phyloP scores from a whole-genome alignment of 129 eudicot species.

The Tanacetum coccineum region DNA sequence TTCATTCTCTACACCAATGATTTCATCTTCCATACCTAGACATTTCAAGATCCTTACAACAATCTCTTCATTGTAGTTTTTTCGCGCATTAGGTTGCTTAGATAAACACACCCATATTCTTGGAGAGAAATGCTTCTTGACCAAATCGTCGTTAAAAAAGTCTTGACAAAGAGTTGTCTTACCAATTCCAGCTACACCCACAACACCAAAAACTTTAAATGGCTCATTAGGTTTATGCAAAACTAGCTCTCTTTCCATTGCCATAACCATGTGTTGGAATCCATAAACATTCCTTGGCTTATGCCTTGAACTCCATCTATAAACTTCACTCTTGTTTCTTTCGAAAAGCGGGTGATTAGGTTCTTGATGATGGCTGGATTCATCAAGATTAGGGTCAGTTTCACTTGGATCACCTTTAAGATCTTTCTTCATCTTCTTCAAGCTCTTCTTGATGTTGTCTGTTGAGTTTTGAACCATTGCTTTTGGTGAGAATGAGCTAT shows the following conservation, averaged over 20 bases:
- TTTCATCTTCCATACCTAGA: constrained; percentile 41
- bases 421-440: constrained; percentile 33
- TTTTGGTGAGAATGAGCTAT: background rate
- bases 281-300: constrained; percentile 31
- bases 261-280: constrained; percentile 22
- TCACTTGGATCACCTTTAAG: constrained; percentile 15
- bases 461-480: background rate
- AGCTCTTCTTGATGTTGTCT: constrained; percentile 17
- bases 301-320: constrained; percentile 42
- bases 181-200: constrained; percentile 48
- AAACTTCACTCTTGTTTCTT: constrained; percentile 12
- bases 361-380: background rate
- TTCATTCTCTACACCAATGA: constrained; percentile 12
- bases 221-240: constrained; percentile 1
- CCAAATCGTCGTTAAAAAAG: constrained; percentile 8
- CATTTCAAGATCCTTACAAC: constrained; percentile 34
- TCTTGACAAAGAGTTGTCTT: constrained; percentile 43
- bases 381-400: background rate
- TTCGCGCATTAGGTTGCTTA: constrained; percentile 2
- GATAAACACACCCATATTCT: constrained; percentile 60
- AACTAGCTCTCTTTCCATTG: constrained; percentile 39
- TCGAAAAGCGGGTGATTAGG: background rate
- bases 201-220: constrained; percentile 39
- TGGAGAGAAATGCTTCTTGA: constrained; percentile 32
- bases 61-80: constrained; percentile 21